phyloP scores from a whole-genome alignment of 768 basidiomycete species.

The Suillus hirtellus region DNA sequence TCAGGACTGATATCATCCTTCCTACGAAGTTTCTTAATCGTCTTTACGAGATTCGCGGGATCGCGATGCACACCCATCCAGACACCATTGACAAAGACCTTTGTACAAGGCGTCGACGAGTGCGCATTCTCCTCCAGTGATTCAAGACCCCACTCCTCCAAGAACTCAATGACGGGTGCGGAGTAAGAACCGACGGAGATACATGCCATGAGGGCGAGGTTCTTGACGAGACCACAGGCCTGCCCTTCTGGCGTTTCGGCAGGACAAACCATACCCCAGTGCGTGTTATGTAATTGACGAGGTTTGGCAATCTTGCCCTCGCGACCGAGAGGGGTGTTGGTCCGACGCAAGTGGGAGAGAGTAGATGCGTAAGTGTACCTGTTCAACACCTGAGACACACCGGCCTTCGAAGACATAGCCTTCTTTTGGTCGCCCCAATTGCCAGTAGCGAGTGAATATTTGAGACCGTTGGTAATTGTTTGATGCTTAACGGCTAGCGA shows the following conservation, averaged over 20 bases:
- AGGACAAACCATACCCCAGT: constrained; percentile 99
- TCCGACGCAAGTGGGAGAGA: constrained; percentile 94
- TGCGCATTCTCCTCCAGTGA: constrained; percentile 92
- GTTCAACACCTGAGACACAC: constrained; percentile 98
- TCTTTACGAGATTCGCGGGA: constrained; percentile 87
- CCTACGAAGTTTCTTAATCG: constrained; percentile 87
- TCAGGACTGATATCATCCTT: constrained; percentile 96
- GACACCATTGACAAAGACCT: constrained; percentile 98
- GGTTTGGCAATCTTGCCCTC: constrained; percentile 99
- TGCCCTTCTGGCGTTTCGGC: constrained; percentile 99
- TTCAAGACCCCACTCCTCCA: constrained; percentile 98
- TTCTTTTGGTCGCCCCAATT: constrained; percentile 99
- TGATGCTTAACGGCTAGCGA: constrained; percentile 91
- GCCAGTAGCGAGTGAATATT: constrained; percentile 96
- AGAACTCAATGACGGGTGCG: constrained; percentile 94
- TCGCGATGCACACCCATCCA: constrained; percentile 99
- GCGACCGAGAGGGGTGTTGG: constrained; percentile 96
- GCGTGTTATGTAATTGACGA: constrained; percentile 97
- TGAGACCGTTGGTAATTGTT: constrained; percentile 96
- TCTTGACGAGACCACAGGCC: constrained; percentile 98
- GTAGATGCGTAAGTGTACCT: constrained; percentile 99
- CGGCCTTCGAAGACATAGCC: constrained; percentile 95
- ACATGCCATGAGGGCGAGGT: constrained; percentile 94
- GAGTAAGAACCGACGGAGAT: constrained; percentile 97
- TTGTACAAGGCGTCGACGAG: constrained; percentile 80